A percentile compares a stretch with the other conserved stretches of the same genome.
Evolutionary conservation across 2,329 filamentous ascomycete species (phyloP).

Genomic region (Colletotrichum sp.): DNA sequence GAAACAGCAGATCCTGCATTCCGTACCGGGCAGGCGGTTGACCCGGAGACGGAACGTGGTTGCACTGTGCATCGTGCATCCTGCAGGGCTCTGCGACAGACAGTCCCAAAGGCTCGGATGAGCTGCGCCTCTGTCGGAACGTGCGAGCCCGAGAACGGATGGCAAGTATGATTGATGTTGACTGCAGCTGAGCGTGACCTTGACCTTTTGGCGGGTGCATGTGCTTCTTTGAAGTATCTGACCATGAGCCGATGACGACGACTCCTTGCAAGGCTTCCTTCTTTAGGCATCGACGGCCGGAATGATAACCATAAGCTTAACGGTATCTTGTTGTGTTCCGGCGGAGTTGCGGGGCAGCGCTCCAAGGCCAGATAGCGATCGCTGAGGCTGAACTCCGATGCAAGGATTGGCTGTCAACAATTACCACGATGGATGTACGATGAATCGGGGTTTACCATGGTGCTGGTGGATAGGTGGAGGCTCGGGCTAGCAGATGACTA

Average conservation of each 20-base stretch:
- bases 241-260: background rate
- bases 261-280: background rate
- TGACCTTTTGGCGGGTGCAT: background rate
- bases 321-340: background rate
- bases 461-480: background rate
- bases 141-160: background rate
- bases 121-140: background rate
- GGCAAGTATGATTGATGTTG: background rate
- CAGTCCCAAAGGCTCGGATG: background rate
- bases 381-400: background rate
- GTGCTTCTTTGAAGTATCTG: background rate
- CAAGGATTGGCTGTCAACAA: background rate
- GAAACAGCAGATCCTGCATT: background rate
- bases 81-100: background rate
- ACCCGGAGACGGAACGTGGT: background rate
- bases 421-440: background rate
- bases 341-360: background rate
- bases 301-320: background rate
- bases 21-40: background rate
- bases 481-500: background rate
- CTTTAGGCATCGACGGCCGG: background rate
- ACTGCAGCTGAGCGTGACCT: background rate
- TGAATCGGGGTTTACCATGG: background rate
- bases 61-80: background rate
- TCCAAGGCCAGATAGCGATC: background rate